Base-by-base conservation (phyloP, 345 rosid species). In the Salix koriyanagi region DNA sequence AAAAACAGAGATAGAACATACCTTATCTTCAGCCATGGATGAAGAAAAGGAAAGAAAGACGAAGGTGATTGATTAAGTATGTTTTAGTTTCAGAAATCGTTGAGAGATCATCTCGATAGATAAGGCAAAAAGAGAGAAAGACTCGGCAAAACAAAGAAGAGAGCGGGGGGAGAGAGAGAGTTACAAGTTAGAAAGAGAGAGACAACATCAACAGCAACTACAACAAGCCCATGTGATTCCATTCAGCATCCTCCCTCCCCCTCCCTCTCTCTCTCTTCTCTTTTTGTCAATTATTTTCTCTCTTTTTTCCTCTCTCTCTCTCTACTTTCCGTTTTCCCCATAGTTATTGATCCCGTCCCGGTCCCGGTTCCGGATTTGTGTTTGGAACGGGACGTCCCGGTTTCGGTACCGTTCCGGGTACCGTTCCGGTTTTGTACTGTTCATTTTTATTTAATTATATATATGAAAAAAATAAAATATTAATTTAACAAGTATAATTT, bases 21-120 rank as follows among this genome's bases (percentile, higher is more conserved):
- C 96, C 93, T 88, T 91, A 79, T 91, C 91, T 54, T 91, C 92
- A 71, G 93, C 91, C 96, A 90, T 91, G 86, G 86, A 23, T 25
- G 42, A 61, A 37, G 52, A 41, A n/a, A 78, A 28, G 41, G 52
- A 23, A 42, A 39, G 60, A 71, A 21, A 67, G 73, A 69, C 41
- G 37, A 16, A 28, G 30, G 23, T 23, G 25, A n/a, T 44, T 36
- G 37, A 36, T 36, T 18, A 16, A 15, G 6, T 37, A 21, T 9
- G 70, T 19, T 37, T 67, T 37, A 4, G 25, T 30, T 18, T 62
- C 9, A 15, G 9, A 67, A 65, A 41, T 25, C 2, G 26, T 1
- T 23, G 39, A 65, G 65, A 28, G 65, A 61, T 61, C 77, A 70
- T 74, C 60, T 37, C 14, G 13, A 50, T 16, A 10, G 25, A 44